Evolutionary conservation across 2,329 filamentous ascomycete genomes (phyloP).

Genomic region (Epichloe glyceriae): DNA sequence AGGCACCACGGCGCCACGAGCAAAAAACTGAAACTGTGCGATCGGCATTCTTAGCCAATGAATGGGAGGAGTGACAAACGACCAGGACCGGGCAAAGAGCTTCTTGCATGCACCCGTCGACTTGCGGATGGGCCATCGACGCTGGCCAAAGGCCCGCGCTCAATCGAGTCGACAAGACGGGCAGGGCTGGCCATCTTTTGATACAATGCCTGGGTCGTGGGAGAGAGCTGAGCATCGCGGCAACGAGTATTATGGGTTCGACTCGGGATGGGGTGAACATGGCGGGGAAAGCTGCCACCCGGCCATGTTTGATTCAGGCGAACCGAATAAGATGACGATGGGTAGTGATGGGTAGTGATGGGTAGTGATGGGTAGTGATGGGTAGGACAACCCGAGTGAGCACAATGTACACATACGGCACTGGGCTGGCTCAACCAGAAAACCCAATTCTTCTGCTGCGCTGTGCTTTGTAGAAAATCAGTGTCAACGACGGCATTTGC

Average conservation of each 20-base stretch:
- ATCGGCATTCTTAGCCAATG: neutral
- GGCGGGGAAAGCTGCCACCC: too few relatives aligned
- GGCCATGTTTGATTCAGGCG: too few relatives aligned
- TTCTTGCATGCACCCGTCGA: neutral
- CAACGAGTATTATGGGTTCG: too few relatives aligned
- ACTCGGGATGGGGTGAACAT: too few relatives aligned
- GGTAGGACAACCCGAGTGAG: too few relatives aligned
- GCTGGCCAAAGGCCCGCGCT: too few relatives aligned
- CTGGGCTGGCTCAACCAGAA: neutral
- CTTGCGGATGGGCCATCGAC: too few relatives aligned
- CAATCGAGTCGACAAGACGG: too few relatives aligned
- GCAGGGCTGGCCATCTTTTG: neutral
- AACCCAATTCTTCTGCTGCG: neutral
- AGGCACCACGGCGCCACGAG: conserved; percentile 1
- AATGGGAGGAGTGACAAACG: neutral
- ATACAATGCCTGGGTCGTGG: neutral
- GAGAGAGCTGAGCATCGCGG: neutral
- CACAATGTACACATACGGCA: neutral
- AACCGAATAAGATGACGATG: too few relatives aligned
- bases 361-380: too few relatives aligned
- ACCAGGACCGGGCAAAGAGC: neutral
- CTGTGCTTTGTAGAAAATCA: neutral
- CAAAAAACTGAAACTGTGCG: conserved; percentile 1
- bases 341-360: too few relatives aligned
- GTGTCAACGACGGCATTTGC: neutral